Evolutionary conservation across 257 asterid species (phyloP).

Genomic region (Plantago major): DNA sequence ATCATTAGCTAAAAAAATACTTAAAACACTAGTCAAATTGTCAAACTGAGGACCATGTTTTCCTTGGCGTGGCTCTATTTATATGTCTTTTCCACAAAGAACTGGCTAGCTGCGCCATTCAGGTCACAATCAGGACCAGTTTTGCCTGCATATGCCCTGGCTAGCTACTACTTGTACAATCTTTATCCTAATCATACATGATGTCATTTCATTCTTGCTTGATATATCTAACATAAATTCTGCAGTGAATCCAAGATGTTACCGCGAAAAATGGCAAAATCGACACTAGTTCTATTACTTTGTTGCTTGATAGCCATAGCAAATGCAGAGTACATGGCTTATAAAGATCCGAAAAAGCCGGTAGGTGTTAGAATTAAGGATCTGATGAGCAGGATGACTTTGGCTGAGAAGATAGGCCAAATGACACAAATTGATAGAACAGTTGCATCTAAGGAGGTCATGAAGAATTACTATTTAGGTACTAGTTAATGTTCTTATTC

Average conservation of each 20-base stretch:
- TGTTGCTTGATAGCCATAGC: slow-evolving; percentile 22
- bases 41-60: slow-evolving; percentile 2
- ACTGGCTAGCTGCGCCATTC: not conserved
- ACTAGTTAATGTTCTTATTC: not conserved
- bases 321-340: slow-evolving; percentile 25
- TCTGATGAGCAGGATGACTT: slow-evolving; percentile 41
- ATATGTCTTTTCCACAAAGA: not conserved
- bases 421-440: slow-evolving; percentile 51
- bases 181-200: not conserved
- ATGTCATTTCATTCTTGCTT: too few relatives aligned
- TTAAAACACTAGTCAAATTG: not conserved
- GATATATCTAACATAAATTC: not conserved
- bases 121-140: not conserved
- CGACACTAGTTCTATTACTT: slow-evolving; percentile 13
- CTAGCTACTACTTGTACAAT: not conserved
- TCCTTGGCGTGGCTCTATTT: not conserved
- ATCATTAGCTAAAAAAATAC: too few relatives aligned
- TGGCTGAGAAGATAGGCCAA: slow-evolving; percentile 52
- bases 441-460: slow-evolving; percentile 35
- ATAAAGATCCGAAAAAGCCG: slow-evolving; percentile 45
- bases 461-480: slow-evolving; percentile 47
- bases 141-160: not conserved
- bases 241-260: slow-evolving; percentile 1
- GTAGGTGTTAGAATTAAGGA: slow-evolving; percentile 34
- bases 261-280: slow-evolving; percentile 19